Evolutionary conservation across 176 grass and related monocot species (phyloP).

Genomic region (Ampelocalamus luodianensis): DNA sequence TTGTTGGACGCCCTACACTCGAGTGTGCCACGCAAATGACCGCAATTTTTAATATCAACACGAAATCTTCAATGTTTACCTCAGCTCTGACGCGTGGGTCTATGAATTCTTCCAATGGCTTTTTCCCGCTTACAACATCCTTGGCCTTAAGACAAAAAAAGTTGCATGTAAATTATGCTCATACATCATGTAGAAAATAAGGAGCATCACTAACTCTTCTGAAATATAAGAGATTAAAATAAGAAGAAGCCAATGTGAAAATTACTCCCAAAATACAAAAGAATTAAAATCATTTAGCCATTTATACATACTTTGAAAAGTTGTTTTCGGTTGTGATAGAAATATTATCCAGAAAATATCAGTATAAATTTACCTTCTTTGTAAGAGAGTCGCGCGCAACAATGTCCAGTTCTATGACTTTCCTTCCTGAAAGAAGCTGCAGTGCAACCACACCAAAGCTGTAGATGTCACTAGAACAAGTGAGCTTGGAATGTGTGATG

Average conservation of each 20-base stretch:
- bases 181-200: neutral
- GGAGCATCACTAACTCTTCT: neutral
- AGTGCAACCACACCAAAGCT: conserved; percentile 69
- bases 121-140: conserved; percentile 59
- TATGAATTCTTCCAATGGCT: conserved; percentile 58
- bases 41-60: conserved; percentile 48
- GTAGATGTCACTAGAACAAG: conserved; percentile 66
- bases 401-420: conserved; percentile 72
- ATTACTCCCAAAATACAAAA: neutral
- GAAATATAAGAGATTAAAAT: neutral
- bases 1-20: conserved; percentile 54
- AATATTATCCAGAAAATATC: neutral
- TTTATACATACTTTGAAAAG: neutral
- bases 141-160: conserved; percentile 48
- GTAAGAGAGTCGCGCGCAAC: conserved; percentile 62
- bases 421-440: conserved; percentile 67
- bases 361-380: conserved; percentile 64
- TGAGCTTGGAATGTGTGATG: conserved; percentile 66
- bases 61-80: conserved; percentile 57
- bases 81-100: conserved; percentile 49
- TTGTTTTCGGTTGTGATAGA: neutral
- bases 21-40: conserved; percentile 64
- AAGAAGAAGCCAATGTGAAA: neutral
- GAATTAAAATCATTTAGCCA: neutral
- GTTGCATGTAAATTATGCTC: neutral